Evolutionary conservation across 2,329 filamentous ascomycete genomes (phyloP), one percentile per base, ranked within the genome.

Genomic region (Ascochyta fabae): DNA sequence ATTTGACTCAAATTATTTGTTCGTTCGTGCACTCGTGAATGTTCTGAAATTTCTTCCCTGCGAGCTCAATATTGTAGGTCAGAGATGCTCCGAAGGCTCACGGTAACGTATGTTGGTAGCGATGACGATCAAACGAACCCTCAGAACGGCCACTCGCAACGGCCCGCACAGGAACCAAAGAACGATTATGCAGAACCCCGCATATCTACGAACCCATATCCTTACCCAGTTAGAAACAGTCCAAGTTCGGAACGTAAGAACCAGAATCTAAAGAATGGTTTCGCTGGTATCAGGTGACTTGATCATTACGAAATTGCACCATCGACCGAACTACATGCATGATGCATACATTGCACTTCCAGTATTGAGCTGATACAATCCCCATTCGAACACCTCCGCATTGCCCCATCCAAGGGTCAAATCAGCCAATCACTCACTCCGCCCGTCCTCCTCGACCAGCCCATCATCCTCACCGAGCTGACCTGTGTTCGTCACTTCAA

Each of bases 151-250:
- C 10, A 16, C 19, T 10, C 29, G 42, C 31, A 56, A 35, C 31
- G 41, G 41, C 24, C 41, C 42, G 36, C 53, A 27, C 40, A 34
- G 10, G 16, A 33, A 50, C 47, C 41, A 42, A 6, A 43, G 5
- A 33, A 22, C 7, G 2, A 13, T 19, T 39, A 2, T 9, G 13
- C 7, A 31, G 19, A 31, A 31, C 34, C 35, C 47, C 36, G 31
- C 46, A 46, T 7, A 4, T 36, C 12, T 8, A 34, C 6, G 13
- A 35, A n/a, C 7, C 13, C 22, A 8, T 29, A 4, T 6, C 9
- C 6, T 12, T 13, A 10, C 34, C 26, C 35, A 12, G n/a, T 8
- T n/a, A 12, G 19, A 31, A 15, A 4, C 6, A 6, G 4, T 9
- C 9, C 16, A 3, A 2, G 8, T 8, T 34, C 31, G 19, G 8